Evolutionary conservation across 495 filamentous ascomycete genomes (phyloP).

Genomic region (Evernia prunastri): DNA sequence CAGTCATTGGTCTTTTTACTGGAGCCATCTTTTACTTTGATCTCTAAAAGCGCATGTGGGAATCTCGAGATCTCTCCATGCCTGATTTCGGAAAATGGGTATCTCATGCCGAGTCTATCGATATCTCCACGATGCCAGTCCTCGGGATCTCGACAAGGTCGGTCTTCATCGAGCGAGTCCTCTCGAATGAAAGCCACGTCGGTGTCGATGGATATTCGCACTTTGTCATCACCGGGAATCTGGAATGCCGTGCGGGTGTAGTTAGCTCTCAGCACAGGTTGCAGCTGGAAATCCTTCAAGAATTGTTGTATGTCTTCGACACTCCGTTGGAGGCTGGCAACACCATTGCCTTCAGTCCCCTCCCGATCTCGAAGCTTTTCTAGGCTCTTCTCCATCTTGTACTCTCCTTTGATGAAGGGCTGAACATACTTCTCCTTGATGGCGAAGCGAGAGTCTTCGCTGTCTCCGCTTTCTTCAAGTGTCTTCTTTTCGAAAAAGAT

Average conservation of each 20-base stretch:
- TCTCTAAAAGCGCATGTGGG: slow-evolving; percentile 84
- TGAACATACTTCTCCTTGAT: slow-evolving; percentile 94
- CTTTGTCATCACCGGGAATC: slow-evolving; percentile 84
- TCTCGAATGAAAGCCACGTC: slow-evolving; percentile 89
- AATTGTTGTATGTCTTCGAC: slow-evolving; percentile 75
- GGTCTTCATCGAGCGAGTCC: slow-evolving; percentile 72
- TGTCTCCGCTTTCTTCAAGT: slow-evolving; percentile 64
- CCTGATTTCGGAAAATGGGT: slow-evolving; percentile 75
- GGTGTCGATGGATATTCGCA: slow-evolving; percentile 89
- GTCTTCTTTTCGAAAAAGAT: slow-evolving; percentile 87
- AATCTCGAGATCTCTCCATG: slow-evolving; percentile 91
- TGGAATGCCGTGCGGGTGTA: slow-evolving; percentile 95
- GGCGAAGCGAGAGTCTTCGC: slow-evolving; percentile 67
- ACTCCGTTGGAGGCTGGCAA: slow-evolving; percentile 61
- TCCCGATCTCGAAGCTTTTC: slow-evolving; percentile 70
- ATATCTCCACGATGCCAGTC: slow-evolving; percentile 91
- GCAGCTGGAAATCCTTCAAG: slow-evolving; percentile 66
- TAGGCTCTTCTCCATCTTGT: slow-evolving; percentile 85
- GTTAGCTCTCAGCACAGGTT: slow-evolving; percentile 84
- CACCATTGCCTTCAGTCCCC: slow-evolving; percentile 51
- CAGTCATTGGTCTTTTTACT: slow-evolving; percentile 67
- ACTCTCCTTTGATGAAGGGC: slow-evolving; percentile 77
- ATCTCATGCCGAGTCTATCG: slow-evolving; percentile 73
- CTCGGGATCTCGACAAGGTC: slow-evolving; percentile 79
- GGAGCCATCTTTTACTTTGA: slow-evolving; percentile 73